These are phyloP conservation scores for Colletotrichum shisoi DNA, from an alignment of 2,329 filamentous ascomycete species.

Conservation along the genomic window DNA sequence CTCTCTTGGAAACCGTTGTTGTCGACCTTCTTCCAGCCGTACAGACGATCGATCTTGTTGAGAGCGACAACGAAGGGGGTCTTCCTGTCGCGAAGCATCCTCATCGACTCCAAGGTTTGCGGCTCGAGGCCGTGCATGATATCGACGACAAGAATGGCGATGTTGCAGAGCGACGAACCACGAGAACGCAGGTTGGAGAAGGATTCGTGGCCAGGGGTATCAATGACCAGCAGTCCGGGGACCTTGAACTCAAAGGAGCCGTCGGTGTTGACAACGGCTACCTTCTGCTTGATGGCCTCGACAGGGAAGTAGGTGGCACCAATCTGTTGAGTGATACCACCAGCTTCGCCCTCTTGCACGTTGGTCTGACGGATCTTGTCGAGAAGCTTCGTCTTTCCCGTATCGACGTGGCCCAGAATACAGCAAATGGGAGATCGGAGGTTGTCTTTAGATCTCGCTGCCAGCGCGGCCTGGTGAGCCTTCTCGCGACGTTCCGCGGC, in stretches of 20 bases:
- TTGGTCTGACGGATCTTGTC: conserved; percentile 99
- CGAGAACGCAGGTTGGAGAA: conserved; percentile 97
- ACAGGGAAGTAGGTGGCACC: conserved; percentile 99
- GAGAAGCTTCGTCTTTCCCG: conserved; percentile 98
- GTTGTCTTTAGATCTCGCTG: conserved; percentile 90
- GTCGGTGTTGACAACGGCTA: conserved; percentile 89
- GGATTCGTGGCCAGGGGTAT: conserved; percentile 99
- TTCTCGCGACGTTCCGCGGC: conserved; percentile 87
- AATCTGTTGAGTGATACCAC: conserved; percentile 99
- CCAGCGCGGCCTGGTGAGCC: conserved; percentile 89
- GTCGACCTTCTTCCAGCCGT: conserved; percentile 97
- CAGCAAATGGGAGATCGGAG: conserved; percentile 98
- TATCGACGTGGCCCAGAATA: conserved; percentile 99
- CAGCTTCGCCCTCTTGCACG: conserved; percentile 97
- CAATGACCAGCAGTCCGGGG: conserved; percentile 93
- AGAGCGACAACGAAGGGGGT: conserved; percentile 98
- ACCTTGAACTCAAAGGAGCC: conserved; percentile 95
- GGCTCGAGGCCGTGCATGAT: conserved; percentile 99
- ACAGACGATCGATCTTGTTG: conserved; percentile 99
- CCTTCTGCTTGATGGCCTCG: conserved; percentile 92
- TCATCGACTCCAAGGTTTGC: conserved; percentile 97
- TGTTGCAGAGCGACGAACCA: conserved; percentile 98
- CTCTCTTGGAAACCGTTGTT: conserved; percentile 98
- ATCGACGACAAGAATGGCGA: conserved; percentile 97
- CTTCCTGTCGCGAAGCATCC: conserved; percentile 86